Percentiles rank a stretch among this genome's conserved stretches.
Conservation (phyloP, 768 basidiomycete species). For the Mycena latifolia region DNA sequence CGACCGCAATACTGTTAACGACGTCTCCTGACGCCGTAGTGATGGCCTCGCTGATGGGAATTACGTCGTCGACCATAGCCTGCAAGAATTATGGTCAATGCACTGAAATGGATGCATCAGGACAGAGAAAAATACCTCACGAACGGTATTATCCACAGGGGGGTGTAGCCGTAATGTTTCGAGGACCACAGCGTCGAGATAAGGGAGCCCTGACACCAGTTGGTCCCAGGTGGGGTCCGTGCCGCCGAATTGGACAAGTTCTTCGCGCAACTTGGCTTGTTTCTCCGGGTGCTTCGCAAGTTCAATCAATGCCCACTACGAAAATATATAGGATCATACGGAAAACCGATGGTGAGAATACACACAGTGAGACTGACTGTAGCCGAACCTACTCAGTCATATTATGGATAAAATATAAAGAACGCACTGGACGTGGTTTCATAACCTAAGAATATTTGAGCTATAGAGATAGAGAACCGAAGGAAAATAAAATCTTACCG, state of each 20-base stretch:
- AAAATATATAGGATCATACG: neutral
- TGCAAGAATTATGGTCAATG: constrained; percentile 17
- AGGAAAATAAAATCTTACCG: neutral
- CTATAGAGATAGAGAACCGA: neutral
- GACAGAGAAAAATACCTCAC: constrained; percentile 44
- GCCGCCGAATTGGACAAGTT: constrained; percentile 39
- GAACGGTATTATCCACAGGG: constrained; percentile 42
- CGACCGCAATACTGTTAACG: constrained; percentile 47
- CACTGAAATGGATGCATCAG: too few species aligned
- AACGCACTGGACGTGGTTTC: neutral
- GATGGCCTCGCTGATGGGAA: constrained; percentile 52
- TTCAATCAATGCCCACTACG: constrained; percentile 52
- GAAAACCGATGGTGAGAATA: neutral
- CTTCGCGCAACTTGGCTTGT: constrained; percentile 48
- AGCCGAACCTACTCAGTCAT: neutral
- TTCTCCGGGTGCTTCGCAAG: constrained; percentile 45
- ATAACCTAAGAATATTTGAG: neutral
- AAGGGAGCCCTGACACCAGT: constrained; percentile 48
- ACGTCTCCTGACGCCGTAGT: constrained; percentile 41
- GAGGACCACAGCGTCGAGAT: constrained; percentile 55
- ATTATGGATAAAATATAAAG: neutral
- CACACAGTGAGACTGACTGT: neutral
- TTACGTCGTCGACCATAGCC: constrained; percentile 53
- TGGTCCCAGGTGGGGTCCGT: constrained; percentile 54
- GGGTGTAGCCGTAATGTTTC: constrained; percentile 55